These are phyloP conservation scores for Lavandula angustifolia DNA, from an alignment of 257 asterid species.

Conservation along the genomic window DNA sequence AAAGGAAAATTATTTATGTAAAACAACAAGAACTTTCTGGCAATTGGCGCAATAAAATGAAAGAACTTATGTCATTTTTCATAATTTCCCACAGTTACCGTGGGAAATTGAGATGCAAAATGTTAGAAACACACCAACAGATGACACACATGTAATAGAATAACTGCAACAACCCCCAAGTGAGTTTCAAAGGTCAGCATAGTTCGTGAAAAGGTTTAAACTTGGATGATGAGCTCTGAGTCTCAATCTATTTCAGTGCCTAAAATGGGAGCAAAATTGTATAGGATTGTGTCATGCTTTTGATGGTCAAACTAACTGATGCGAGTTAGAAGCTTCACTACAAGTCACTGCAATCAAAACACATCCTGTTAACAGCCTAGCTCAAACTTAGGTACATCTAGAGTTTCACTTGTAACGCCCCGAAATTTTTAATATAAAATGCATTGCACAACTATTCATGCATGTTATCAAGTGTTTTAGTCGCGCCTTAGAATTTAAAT, in stretches of 20 bases:
- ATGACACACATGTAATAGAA: neutral
- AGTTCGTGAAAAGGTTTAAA: neutral
- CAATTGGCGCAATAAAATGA: neutral
- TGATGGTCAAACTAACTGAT: neutral
- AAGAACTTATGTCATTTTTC: neutral
- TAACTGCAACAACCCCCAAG: neutral
- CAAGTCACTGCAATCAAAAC: neutral
- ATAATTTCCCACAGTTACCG: neutral
- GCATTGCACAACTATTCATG: no score
- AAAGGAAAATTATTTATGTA: neutral
- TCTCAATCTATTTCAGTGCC: constrained; percentile 10
- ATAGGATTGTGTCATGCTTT: constrained; percentile 2
- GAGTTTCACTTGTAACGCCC: no score
- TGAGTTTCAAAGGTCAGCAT: constrained; percentile 3
- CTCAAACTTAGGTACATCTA: constrained; percentile 20
- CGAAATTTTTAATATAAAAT: no score
- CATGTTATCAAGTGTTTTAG: no score
- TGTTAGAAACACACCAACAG: neutral
- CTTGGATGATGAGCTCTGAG: constrained; percentile 5
- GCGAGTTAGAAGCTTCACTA: no score
- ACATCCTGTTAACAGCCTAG: constrained; percentile 13
- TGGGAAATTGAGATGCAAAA: constrained; percentile 16
- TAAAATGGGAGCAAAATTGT: constrained; percentile 23
- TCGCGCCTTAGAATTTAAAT: no score
- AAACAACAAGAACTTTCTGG: neutral